These are phyloP conservation scores for Zygosaccharomyces gambellarensis DNA, from an alignment of 805 yeast species.

Conservation along the genomic window DNA sequence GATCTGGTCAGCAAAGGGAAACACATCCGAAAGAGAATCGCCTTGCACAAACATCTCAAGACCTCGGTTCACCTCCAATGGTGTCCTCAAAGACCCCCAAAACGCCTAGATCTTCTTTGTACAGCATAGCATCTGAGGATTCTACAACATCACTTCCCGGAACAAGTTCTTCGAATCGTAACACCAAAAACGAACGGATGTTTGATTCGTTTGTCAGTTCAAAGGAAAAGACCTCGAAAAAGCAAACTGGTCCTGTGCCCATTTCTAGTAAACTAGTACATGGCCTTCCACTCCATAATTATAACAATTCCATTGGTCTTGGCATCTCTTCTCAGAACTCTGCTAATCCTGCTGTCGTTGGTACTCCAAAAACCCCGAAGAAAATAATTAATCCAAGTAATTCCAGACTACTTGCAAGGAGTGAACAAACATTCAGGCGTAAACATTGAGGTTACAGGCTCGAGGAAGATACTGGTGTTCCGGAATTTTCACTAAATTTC, in stretches of 20 bases:
- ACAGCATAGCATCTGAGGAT: conserved; percentile 2
- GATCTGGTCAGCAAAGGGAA: not conserved
- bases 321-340: conserved; percentile 5
- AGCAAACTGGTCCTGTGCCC: conserved; percentile 27
- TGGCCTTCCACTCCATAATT: conserved; percentile 29
- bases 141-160: conserved; percentile 7
- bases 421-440: conserved; percentile 27
- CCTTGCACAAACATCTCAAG: conserved; percentile 3
- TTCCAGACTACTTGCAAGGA: conserved; percentile 57
- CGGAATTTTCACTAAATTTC: not conserved
- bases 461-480: not conserved
- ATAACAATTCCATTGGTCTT: conserved; percentile 5
- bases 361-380: conserved; percentile 7
- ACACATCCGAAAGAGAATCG: conserved; percentile 3
- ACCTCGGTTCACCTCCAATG: conserved; percentile 1
- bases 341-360: not conserved
- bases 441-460: conserved; percentile 1
- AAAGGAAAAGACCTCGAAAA: conserved; percentile 13
- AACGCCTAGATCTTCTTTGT: conserved; percentile 1
- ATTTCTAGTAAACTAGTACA: conserved; percentile 29
- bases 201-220: conserved; percentile 34
- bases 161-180: conserved; percentile 1
- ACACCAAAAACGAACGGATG: conserved; percentile 28
- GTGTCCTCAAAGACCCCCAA: conserved; percentile 6
- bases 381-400: conserved; percentile 38